Conservation (phyloP, 169 alveolate genomes). For the Perkinsus olseni region DNA sequence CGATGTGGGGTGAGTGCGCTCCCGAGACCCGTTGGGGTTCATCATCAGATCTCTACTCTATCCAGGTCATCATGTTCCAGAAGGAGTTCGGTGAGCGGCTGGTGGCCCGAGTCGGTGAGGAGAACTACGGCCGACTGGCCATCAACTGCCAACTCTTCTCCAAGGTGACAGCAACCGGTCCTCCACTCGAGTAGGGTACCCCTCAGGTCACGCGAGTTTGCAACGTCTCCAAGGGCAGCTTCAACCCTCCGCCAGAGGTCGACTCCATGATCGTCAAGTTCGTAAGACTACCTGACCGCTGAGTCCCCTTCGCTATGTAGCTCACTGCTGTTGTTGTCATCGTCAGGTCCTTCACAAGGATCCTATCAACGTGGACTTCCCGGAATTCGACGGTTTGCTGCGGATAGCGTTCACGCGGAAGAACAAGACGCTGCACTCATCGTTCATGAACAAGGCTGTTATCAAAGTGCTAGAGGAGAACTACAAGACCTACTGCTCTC, state of each 20-base stretch:
- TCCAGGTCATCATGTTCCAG: constrained; percentile 90
- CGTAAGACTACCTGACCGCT: constrained; percentile 27
- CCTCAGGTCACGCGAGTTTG: constrained; percentile 69
- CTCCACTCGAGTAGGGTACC: neutral
- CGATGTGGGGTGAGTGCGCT: constrained; percentile 27
- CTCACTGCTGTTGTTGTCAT: neutral
- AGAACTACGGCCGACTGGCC: constrained; percentile 92
- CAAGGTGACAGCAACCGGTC: constrained; percentile 67
- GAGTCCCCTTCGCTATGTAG: neutral
- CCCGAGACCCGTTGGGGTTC: too few species aligned
- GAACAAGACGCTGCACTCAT: constrained; percentile 90
- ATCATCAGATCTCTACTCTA: neutral
- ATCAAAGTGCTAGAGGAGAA: constrained; percentile 83
- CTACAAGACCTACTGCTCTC: constrained; percentile 73
- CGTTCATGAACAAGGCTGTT: constrained; percentile 84
- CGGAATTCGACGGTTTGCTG: constrained; percentile 97
- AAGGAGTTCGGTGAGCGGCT: constrained; percentile 98
- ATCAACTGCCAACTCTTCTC: constrained; percentile 85
- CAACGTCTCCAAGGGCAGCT: constrained; percentile 91
- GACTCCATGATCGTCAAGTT: constrained; percentile 95
- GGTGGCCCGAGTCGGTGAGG: constrained; percentile 86
- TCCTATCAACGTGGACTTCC: constrained; percentile 68
- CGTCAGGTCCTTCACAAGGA: neutral
- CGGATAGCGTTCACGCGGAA: constrained; percentile 94
- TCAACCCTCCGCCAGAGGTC: constrained; percentile 99